phyloP scores from a whole-genome alignment of 768 basidiomycete species.

The Calocybe gangraenosa region DNA sequence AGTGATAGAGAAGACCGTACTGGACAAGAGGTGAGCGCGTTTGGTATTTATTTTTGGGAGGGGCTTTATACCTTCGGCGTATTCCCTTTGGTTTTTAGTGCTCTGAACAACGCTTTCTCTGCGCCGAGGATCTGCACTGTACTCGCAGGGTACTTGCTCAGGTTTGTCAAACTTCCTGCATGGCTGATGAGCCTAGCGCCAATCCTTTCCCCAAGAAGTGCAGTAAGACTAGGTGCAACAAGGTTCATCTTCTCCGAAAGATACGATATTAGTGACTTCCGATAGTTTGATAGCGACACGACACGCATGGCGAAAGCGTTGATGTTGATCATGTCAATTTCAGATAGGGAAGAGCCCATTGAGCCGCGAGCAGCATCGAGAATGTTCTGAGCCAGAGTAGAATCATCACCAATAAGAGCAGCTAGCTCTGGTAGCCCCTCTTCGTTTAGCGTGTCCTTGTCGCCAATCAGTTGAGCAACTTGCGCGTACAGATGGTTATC shows the following conservation, averaged over 20 bases:
- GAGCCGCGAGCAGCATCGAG: slow-evolving; percentile 92
- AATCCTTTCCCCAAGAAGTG: slow-evolving; percentile 87
- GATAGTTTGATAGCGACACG: slow-evolving; percentile 89
- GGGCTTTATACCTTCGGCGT: slow-evolving; percentile 86
- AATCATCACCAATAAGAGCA: slow-evolving; percentile 77
- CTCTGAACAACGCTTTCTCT: slow-evolving; percentile 96
- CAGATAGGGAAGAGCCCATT: slow-evolving; percentile 89
- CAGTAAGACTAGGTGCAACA: slow-evolving; percentile 91
- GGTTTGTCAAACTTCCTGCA: slow-evolving; percentile 92
- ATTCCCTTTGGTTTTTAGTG: slow-evolving; percentile 97
- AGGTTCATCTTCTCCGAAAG: slow-evolving; percentile 96
- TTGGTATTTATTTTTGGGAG: too few species aligned
- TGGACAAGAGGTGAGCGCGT: slow-evolving; percentile 24
- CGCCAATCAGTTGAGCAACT: slow-evolving; percentile 80
- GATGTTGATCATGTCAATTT: slow-evolving; percentile 96
- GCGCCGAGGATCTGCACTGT: slow-evolving; percentile 98
- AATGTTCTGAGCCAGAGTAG: slow-evolving; percentile 85
- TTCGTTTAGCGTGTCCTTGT: slow-evolving; percentile 78
- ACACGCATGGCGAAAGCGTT: slow-evolving; percentile 87
- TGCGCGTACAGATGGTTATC: slow-evolving; percentile 95
- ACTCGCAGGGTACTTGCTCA: slow-evolving; percentile 97
- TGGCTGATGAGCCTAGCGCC: slow-evolving; percentile 92
- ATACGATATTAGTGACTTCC: slow-evolving; percentile 84
- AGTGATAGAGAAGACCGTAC: slow-evolving; percentile 98
- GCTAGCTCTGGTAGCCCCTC: slow-evolving; percentile 79